Evolutionary conservation across 495 filamentous ascomycete species (phyloP), one percentile per base, ranked within the genome.

Genomic region (Trichoderma gamsii): DNA sequence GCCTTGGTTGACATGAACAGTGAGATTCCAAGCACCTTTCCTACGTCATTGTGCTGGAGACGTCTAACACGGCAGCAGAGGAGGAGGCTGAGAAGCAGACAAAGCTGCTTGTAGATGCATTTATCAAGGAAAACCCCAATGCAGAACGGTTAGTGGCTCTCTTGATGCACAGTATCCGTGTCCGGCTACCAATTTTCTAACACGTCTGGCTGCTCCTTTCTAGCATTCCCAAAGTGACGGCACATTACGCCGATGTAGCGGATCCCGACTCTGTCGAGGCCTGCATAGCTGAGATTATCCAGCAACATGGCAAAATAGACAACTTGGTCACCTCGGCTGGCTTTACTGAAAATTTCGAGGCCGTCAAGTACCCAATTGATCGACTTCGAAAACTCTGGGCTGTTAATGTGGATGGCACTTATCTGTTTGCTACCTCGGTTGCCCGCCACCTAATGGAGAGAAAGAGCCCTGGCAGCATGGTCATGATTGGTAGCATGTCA

Each of bases 401-500:
- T 15, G 93, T 98, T 72, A 97, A 97, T 70, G 92, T 97, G 0
- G 90, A 99, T 70, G 95, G 95, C 16, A 97, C 94, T 23, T 97
- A 96, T 71, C 79, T 96, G 25, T 96, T 93, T 75, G 92, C 94
- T 2, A 89, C 86, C 15, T 89, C 85, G 25, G 88, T 97, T 21
- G 94, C 94, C 18, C 89, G 90, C 75, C 93, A 98, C 72, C 78
- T 99, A 69, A 94, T 97, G 88, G 88, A 87, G 72, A 86, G 91
- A 70, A 86, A 92, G 71, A 81, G 83, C 18, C 82, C 85, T 4
- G 94, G 95, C 6, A 93, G 89, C 79, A 92, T 98, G 77, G 90
- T 97, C 69, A 91, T 97, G 81, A 97, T 97, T 71, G 93, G 92
- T 18, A 92, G 89, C 84, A 97, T 99, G 95, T 92, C 88, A 41